Conservation (phyloP, 2,329 filamentous ascomycete genomes). For the Venturia oleaginea region DNA sequence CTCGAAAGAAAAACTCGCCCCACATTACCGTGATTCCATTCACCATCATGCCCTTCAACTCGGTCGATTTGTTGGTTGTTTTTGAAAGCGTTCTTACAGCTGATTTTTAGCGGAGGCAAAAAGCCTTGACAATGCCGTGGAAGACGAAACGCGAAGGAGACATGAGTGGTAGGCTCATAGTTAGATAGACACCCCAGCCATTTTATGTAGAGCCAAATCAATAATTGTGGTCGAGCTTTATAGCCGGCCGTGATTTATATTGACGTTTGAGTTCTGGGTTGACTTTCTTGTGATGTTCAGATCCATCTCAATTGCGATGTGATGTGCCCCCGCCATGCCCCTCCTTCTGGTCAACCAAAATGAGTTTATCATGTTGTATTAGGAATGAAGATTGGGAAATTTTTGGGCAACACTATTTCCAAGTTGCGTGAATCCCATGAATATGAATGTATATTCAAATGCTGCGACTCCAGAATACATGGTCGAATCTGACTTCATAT, state of each 20-base stretch:
- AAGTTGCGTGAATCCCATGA: too few species aligned
- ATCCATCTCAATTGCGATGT: too few species aligned
- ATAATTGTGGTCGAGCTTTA: not conserved
- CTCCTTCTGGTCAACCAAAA: too few species aligned
- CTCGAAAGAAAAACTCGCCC: not conserved
- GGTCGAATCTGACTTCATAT: too few species aligned
- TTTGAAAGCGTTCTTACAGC: constrained; percentile 4
- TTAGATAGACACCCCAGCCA: not conserved
- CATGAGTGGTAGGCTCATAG: not conserved
- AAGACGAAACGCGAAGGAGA: not conserved
- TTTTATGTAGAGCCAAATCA: not conserved
- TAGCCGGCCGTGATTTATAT: not conserved
- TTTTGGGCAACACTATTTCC: too few species aligned
- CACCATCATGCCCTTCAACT: not conserved
- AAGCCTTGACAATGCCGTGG: not conserved
- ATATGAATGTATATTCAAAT: too few species aligned
- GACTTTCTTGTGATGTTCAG: too few species aligned
- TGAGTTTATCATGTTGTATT: too few species aligned
- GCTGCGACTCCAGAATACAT: too few species aligned
- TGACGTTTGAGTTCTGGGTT: too few species aligned
- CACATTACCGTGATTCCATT: not conserved
- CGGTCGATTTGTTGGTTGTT: constrained; percentile 4
- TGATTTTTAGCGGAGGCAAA: not conserved
- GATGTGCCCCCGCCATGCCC: too few species aligned
- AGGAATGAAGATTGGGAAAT: too few species aligned